Evolutionary conservation across 768 basidiomycete species (phyloP), one percentile per base, ranked within the genome.

Genomic region (Asterophora parasitica): DNA sequence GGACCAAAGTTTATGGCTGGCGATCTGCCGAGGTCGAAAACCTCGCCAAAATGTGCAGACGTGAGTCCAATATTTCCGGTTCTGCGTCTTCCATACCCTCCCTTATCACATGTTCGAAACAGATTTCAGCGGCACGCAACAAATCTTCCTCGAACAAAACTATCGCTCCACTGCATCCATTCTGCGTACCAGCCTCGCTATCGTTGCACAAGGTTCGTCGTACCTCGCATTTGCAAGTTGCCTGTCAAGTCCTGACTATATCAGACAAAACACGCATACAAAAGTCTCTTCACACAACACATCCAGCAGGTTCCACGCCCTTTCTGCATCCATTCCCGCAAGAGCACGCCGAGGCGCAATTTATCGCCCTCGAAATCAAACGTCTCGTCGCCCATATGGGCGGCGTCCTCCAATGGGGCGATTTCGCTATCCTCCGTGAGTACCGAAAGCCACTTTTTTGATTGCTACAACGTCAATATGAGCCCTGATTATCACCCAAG

Each of bases 91-190:
- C 20, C 20, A 12, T 1, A 23, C 1, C 10, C 12, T 47, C 28
- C 28, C 33, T 23, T 23, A 6, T 3, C 23, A n/a, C 23, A 23
- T 23, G n/a, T 23, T 23, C 23, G 3, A 6, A 23, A 23, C 41
- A 88, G 88, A 88, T 55, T 91, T 92, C 58, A 63, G 74, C 0
- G 65, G 71, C 1, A 82, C 83, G 0, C 54, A 71, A 50, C 83
- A 88, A 56, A 79, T 95, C 35, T 76, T 86, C 34, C 68, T 94
- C 6, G 90, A 93, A 61, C 74, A 90, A 59, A 93, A 92, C 60
- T 95, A 92, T 65, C 82, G 92, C 8, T 92, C 88, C 1, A 91
- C 89, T 0, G 82, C 73, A 0, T 72, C 83, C 0, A 92, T 95
- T 46, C 66, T 95, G 5, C 73, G 75, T 1, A 75, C 82, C 3